These are phyloP conservation scores for Gentiana straminea DNA, from an alignment of 257 asterid genomes.

Conservation along the genomic window DNA sequence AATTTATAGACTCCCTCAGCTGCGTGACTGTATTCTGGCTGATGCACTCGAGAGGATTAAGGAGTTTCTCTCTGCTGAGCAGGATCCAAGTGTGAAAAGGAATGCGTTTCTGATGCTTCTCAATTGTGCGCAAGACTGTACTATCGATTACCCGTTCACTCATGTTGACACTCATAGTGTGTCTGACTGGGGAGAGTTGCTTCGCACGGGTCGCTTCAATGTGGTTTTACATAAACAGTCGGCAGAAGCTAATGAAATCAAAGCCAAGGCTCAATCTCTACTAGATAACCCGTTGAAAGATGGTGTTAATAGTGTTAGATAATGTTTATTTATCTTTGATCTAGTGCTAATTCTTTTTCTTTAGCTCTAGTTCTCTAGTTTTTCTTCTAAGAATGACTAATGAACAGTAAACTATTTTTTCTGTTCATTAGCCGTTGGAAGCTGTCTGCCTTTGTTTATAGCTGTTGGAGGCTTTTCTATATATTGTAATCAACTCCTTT, in stretches of 20 bases:
- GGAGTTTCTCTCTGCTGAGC: slow-evolving; percentile 68
- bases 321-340: no score
- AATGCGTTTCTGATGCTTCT: slow-evolving; percentile 91
- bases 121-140: slow-evolving; percentile 82
- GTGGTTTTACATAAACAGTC: slow-evolving; percentile 91
- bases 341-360: no score
- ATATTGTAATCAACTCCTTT: no score
- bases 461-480: no score
- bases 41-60: slow-evolving; percentile 96
- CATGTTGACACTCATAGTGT: slow-evolving; percentile 51
- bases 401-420: no score
- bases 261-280: slow-evolving; percentile 83
- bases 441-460: no score
- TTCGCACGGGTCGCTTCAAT: slow-evolving; percentile 83
- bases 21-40: slow-evolving; percentile 68
- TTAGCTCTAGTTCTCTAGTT: no score
- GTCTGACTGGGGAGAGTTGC: slow-evolving; percentile 77
- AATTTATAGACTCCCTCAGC: slow-evolving; percentile 77
- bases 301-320: no score
- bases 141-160: slow-evolving; percentile 60
- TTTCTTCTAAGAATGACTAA: no score
- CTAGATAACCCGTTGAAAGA: slow-evolving; percentile 56
- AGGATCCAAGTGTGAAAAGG: slow-evolving; percentile 79
- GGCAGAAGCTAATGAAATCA: slow-evolving; percentile 79
- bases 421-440: no score